Evolutionary conservation across 2,329 filamentous ascomycete species (phyloP).

Genomic region (Penicillium nordicum): DNA sequence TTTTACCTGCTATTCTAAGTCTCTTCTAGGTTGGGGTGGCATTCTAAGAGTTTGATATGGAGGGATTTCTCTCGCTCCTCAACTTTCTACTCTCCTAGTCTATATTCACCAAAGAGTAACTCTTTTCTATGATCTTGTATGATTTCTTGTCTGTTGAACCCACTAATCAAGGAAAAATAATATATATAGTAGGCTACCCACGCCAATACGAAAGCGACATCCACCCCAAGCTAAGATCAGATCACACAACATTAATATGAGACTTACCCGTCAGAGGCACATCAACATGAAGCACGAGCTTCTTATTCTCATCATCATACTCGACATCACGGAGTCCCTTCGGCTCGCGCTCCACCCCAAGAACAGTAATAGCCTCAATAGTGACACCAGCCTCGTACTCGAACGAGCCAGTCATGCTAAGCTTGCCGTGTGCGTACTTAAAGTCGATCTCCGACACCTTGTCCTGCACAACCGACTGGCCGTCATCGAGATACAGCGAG

Average conservation of each 20-base stretch:
- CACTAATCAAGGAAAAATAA: neutral
- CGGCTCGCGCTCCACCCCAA: conserved; percentile 18
- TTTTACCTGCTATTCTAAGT: no score
- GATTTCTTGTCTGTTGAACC: no score
- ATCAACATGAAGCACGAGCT: conserved; percentile 16
- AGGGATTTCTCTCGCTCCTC: no score
- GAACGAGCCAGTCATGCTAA: conserved; percentile 27
- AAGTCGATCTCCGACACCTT: conserved; percentile 57
- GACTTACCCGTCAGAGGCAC: conserved; percentile 9
- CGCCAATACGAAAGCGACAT: neutral
- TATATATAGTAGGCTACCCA: neutral
- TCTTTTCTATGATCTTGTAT: no score
- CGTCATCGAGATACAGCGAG: conserved; percentile 72
- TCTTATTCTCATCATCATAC: conserved; percentile 13
- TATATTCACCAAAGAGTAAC: no score
- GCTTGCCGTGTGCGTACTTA: conserved; percentile 51
- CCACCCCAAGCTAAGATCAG: neutral
- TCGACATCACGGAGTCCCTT: conserved; percentile 5
- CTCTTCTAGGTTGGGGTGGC: no score
- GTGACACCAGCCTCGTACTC: conserved; percentile 22
- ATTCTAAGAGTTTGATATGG: no score
- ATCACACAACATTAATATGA: neutral
- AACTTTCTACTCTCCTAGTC: no score
- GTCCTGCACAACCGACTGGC: conserved; percentile 60
- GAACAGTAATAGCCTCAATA: conserved; percentile 31